Evolutionary conservation across 768 basidiomycete genomes (phyloP).

Genomic region (Pleurotus citrinopileatus): DNA sequence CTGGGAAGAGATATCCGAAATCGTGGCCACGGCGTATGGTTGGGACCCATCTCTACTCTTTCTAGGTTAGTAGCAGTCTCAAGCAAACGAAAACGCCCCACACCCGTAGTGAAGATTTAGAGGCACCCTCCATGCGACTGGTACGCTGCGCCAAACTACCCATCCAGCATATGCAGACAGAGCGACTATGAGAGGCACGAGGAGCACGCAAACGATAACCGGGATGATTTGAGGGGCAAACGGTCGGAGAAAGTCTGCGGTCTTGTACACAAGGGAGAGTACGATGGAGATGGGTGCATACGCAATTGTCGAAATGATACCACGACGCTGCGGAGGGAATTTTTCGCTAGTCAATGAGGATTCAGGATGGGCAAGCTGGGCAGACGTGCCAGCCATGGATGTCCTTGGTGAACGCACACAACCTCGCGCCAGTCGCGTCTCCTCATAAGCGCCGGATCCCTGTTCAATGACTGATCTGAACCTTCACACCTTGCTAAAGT

Average conservation of each 20-base stretch:
- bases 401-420: background rate
- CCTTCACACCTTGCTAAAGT: slow-evolving; percentile 45
- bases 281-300: slow-evolving; percentile 14
- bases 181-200: slow-evolving; percentile 60
- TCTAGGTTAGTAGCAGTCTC: slow-evolving; percentile 11
- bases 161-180: slow-evolving; percentile 68
- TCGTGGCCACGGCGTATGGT: slow-evolving; percentile 58
- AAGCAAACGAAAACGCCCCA: slow-evolving; percentile 17
- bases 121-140: slow-evolving; percentile 67
- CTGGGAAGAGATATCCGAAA: slow-evolving; percentile 50
- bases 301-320: background rate
- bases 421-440: background rate
- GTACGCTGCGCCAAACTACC: slow-evolving; percentile 70
- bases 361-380: background rate
- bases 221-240: slow-evolving; percentile 67
- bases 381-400: background rate
- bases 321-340: background rate
- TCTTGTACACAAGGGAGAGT: slow-evolving; percentile 19
- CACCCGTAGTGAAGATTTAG: slow-evolving; percentile 83
- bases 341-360: background rate
- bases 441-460: background rate
- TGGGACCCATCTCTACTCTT: slow-evolving; percentile 52
- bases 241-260: slow-evolving; percentile 39
- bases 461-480: slow-evolving; percentile 2
- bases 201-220: slow-evolving; percentile 52